Evolutionary conservation across 2,329 filamentous ascomycete genomes (phyloP).

Genomic region (Fusarium foetens): DNA sequence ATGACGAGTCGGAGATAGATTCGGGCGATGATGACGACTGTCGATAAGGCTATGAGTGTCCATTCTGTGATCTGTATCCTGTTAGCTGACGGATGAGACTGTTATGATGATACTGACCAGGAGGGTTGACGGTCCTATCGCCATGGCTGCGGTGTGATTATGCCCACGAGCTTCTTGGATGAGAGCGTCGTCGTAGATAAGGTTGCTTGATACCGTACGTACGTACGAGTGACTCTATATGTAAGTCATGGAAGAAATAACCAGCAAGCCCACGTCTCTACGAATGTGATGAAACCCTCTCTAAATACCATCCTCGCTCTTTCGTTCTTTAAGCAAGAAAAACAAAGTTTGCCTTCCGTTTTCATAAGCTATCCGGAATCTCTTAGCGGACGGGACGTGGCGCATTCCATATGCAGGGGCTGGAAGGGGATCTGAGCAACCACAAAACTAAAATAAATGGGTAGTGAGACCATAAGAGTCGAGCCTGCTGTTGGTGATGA

Average conservation of each 20-base stretch:
- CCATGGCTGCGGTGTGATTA: neutral
- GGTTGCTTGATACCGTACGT: neutral
- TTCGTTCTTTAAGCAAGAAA: neutral
- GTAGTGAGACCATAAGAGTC: neutral
- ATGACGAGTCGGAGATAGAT: conserved; percentile 27
- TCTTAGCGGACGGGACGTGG: neutral
- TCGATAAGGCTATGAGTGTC: conserved; percentile 21
- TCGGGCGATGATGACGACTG: conserved; percentile 19
- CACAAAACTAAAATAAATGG: neutral
- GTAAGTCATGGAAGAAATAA: neutral
- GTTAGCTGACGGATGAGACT: neutral
- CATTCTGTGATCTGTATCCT: conserved; percentile 13
- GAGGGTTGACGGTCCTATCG: conserved; percentile 7
- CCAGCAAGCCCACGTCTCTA: neutral
- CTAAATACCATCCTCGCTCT: neutral
- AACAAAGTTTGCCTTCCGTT: neutral
- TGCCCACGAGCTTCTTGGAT: neutral
- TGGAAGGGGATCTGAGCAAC: neutral
- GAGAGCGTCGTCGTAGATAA: neutral
- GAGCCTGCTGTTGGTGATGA: neutral
- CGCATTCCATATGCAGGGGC: neutral
- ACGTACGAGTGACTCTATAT: neutral
- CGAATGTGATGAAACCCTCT: neutral
- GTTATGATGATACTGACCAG: neutral
- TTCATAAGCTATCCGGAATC: neutral